These are phyloP conservation scores for Protomyces inundatus DNA, from an alignment of 1,139 yeast genomes.

Conservation along the genomic window DNA sequence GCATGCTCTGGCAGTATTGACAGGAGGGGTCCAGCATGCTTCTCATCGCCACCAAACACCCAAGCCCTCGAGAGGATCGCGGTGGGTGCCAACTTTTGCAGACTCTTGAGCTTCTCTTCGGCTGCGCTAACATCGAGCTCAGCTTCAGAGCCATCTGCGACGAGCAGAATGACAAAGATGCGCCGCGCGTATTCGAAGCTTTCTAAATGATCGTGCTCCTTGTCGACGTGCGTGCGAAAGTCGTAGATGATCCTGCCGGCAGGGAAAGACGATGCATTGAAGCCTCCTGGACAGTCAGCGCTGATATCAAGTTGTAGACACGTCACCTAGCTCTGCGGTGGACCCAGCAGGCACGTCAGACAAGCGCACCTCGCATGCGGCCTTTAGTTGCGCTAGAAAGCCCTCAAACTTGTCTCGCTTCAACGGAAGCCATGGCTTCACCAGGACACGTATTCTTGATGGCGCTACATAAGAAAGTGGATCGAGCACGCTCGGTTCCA, in stretches of 20 bases:
- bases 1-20: not conserved
- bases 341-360: slow-evolving; percentile 16
- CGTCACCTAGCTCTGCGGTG: not conserved
- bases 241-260: slow-evolving; percentile 64
- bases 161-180: slow-evolving; percentile 61
- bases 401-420: slow-evolving; percentile 7
- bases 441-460: slow-evolving; percentile 18
- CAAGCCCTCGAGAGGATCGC: not conserved
- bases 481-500: slow-evolving; percentile 40
- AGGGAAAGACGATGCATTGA: slow-evolving; percentile 70
- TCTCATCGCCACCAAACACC: not conserved
- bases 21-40: not conserved
- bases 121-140: slow-evolving; percentile 68
- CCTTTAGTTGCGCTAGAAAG: not conserved
- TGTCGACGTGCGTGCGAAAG: slow-evolving; percentile 50
- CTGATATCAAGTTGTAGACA: not conserved
- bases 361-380: slow-evolving; percentile 19
- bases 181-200: slow-evolving; percentile 89
- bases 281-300: slow-evolving; percentile 1
- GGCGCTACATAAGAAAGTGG: slow-evolving; percentile 28
- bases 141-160: slow-evolving; percentile 56
- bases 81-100: not conserved
- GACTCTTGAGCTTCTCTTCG: not conserved
- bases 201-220: slow-evolving; percentile 60
- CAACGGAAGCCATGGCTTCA: slow-evolving; percentile 14